These are phyloP conservation scores for Conringia planisiliqua DNA, from an alignment of 345 rosid genomes.

Conservation along the genomic window DNA sequence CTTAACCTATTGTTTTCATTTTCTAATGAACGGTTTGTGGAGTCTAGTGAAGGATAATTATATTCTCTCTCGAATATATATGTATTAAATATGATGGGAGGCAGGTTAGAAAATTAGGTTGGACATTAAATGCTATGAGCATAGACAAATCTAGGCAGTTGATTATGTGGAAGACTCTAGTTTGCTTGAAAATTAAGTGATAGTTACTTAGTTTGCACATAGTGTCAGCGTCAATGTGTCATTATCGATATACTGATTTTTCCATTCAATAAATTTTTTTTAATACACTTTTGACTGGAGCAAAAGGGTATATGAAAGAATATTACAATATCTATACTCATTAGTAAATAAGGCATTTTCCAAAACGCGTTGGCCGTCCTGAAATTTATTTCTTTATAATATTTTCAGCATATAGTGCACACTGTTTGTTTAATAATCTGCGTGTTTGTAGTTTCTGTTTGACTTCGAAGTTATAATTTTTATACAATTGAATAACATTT, in stretches of 20 bases:
- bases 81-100: background rate
- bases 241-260: background rate
- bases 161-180: constrained; percentile 14
- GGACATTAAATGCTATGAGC: constrained; percentile 1
- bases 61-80: background rate
- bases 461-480: no score
- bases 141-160: constrained; percentile 7
- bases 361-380: no score
- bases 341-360: no score
- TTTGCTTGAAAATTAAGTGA: constrained; percentile 28
- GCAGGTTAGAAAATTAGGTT: constrained; percentile 24
- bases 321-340: no score
- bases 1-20: no score
- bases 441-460: no score
- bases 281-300: background rate
- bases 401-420: no score
- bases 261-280: background rate
- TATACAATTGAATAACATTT: no score
- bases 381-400: no score
- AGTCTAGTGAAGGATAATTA: background rate
- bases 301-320: no score
- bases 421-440: no score
- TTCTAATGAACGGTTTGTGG: background rate
- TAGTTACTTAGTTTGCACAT: constrained; percentile 17
- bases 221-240: constrained; percentile 4